These are phyloP conservation scores for Orbilia ellipsospora DNA, from an alignment of 2,329 filamentous ascomycete species.

Conservation along the genomic window DNA sequence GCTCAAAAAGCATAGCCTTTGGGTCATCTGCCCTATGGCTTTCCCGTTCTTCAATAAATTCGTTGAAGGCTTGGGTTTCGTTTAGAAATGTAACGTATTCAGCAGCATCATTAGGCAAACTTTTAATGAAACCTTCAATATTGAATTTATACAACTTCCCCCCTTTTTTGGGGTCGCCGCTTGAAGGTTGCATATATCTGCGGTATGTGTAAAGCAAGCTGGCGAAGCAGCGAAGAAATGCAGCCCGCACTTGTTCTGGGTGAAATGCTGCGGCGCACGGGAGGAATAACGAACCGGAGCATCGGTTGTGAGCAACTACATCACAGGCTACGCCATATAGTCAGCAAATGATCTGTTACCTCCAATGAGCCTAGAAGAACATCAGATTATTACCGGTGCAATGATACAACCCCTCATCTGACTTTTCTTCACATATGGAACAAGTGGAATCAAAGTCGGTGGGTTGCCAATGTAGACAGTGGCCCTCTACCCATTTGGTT, in stretches of 20 bases:
- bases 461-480: constrained; percentile 76
- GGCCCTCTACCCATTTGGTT: constrained; percentile 84
- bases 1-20: constrained; percentile 80
- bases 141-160: constrained; percentile 74
- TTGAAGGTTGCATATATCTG: constrained; percentile 71
- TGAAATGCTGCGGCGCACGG: constrained; percentile 75
- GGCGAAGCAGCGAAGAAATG: constrained; percentile 76
- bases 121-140: constrained; percentile 74
- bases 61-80: constrained; percentile 79
- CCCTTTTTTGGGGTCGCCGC: constrained; percentile 71
- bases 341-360: neutral
- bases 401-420: constrained; percentile 78
- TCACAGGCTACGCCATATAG: constrained; percentile 61
- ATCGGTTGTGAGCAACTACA: constrained; percentile 70
- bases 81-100: constrained; percentile 73
- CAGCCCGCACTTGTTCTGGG: constrained; percentile 74
- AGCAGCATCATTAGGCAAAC: constrained; percentile 72
- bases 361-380: neutral
- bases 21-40: constrained; percentile 72
- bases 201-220: constrained; percentile 77
- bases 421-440: constrained; percentile 79
- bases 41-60: constrained; percentile 86
- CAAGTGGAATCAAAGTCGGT: constrained; percentile 73
- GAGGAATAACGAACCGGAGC: constrained; percentile 71
- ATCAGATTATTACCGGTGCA: constrained; percentile 67